These are phyloP conservation scores for Leccinum imitatum DNA, from an alignment of 768 basidiomycete genomes.

Conservation along the genomic window DNA sequence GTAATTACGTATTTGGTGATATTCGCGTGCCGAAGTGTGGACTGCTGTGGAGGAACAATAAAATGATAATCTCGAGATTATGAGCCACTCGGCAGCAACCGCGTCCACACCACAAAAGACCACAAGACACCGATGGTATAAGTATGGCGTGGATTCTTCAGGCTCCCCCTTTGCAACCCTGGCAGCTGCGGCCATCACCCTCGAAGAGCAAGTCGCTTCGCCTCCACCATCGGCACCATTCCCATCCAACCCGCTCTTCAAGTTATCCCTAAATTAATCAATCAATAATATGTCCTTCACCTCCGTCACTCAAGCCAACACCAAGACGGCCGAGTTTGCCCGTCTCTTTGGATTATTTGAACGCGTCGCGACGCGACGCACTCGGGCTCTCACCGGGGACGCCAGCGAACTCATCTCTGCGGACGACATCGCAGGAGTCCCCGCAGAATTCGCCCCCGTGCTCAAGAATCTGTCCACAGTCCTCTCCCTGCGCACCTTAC, in stretches of 20 bases:
- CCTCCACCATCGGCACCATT: not conserved
- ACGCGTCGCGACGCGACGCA: slow-evolving; percentile 46
- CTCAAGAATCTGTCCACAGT: slow-evolving; percentile 39
- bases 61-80: not conserved
- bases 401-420: slow-evolving; percentile 22
- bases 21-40: slow-evolving; percentile 6
- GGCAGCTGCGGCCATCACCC: slow-evolving; percentile 4
- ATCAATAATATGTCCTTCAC: slow-evolving; percentile 20
- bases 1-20: not conserved
- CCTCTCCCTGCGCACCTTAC: slow-evolving; percentile 35
- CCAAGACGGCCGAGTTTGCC: slow-evolving; percentile 52
- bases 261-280: slow-evolving; percentile 4
- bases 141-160: slow-evolving; percentile 1
- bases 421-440: slow-evolving; percentile 33
- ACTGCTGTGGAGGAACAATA: slow-evolving; percentile 16
- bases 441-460: slow-evolving; percentile 29
- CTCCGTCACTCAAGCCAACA: slow-evolving; percentile 26
- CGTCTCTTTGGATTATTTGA: slow-evolving; percentile 55
- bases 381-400: slow-evolving; percentile 26
- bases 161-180: not conserved
- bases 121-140: slow-evolving; percentile 23
- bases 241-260: slow-evolving; percentile 1
- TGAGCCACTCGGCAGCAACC: slow-evolving; percentile 25
- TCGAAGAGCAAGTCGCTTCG: not conserved
- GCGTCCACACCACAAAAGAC: slow-evolving; percentile 15